A percentile compares a stretch with the other conserved stretches of the same genome.
Evolutionary conservation across 2,329 filamentous ascomycete genomes (phyloP).

Genomic region (Phialophora chinensis): DNA sequence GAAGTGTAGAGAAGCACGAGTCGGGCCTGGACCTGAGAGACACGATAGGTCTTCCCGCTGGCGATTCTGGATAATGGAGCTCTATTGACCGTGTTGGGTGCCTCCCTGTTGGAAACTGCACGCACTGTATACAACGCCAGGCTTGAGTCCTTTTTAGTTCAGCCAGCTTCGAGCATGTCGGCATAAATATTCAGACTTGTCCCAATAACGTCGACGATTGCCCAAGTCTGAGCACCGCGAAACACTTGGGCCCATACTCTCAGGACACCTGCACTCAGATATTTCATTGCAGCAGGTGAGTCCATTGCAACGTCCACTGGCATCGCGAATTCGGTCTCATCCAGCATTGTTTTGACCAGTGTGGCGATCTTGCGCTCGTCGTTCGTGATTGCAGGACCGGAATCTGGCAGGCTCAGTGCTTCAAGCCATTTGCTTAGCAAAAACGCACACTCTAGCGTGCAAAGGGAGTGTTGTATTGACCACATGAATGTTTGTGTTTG

Average conservation of each 20-base stretch:
- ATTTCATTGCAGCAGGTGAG: slow-evolving; percentile 44
- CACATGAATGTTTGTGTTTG: slow-evolving; percentile 49
- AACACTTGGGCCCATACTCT: slow-evolving; percentile 53
- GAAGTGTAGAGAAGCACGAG: background rate
- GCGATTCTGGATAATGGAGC: background rate
- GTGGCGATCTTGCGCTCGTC: slow-evolving; percentile 48
- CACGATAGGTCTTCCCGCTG: too few relatives aligned
- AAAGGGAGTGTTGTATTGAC: slow-evolving; percentile 50
- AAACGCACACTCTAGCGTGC: slow-evolving; percentile 49
- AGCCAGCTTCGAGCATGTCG: slow-evolving; percentile 46
- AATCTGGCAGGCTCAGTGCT: slow-evolving; percentile 43
- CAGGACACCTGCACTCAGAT: slow-evolving; percentile 49
- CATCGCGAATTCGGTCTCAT: slow-evolving; percentile 44
- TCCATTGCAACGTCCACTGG: slow-evolving; percentile 34
- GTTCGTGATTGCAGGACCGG: slow-evolving; percentile 46
- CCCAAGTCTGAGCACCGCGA: slow-evolving; percentile 52
- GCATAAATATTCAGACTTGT: slow-evolving; percentile 50
- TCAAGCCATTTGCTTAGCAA: slow-evolving; percentile 51
- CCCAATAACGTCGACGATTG: slow-evolving; percentile 51
- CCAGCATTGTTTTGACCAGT: slow-evolving; percentile 51
- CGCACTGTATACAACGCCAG: background rate
- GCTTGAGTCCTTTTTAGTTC: background rate
- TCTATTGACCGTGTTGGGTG: background rate
- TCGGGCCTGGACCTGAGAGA: background rate
- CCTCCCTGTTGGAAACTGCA: background rate